These are phyloP conservation scores for Colletotrichum euphorbiae DNA, from an alignment of 2,329 filamentous ascomycete species.

Conservation along the genomic window DNA sequence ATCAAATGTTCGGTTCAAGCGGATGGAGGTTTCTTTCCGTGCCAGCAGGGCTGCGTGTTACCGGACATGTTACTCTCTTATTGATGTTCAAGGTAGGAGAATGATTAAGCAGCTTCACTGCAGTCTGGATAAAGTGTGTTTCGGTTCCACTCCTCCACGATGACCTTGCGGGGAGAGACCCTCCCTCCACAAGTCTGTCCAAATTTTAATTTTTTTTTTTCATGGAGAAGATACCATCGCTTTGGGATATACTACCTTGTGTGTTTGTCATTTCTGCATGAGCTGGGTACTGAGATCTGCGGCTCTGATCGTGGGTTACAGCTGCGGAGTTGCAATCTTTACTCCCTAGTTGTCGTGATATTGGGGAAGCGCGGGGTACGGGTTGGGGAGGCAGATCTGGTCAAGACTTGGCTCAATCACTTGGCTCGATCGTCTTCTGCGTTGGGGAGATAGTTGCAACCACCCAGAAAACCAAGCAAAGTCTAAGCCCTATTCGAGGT, in stretches of 20 bases:
- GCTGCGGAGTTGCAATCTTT: neutral
- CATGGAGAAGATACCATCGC: constrained; percentile 1
- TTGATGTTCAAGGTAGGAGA: neutral
- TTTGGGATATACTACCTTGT: neutral
- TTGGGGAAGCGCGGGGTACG: constrained; percentile 18
- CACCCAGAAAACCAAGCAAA: neutral
- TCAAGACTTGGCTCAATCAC: constrained; percentile 11
- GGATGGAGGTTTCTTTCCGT: neutral
- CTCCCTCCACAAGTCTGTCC: constrained; percentile 8
- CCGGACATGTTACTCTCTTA: too few species aligned
- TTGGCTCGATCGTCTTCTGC: constrained; percentile 1
- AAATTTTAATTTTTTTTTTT: neutral
- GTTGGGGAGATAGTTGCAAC: constrained; percentile 8
- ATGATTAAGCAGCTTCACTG: neutral
- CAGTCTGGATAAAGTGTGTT: constrained; percentile 21
- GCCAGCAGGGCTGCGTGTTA: neutral
- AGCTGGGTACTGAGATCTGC: constrained; percentile 5
- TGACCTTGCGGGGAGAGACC: constrained; percentile 13
- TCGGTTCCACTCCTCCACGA: constrained; percentile 16
- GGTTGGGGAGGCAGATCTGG: neutral
- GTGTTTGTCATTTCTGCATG: constrained; percentile 1
- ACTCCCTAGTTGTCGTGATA: constrained; percentile 3
- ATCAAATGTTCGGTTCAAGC: constrained; percentile 9
- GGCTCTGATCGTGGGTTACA: neutral
- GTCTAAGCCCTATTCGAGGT: constrained; percentile 6